Evolutionary conservation across 331 rosid species (phyloP).

Genomic region (Erythrophleum ivorense): DNA sequence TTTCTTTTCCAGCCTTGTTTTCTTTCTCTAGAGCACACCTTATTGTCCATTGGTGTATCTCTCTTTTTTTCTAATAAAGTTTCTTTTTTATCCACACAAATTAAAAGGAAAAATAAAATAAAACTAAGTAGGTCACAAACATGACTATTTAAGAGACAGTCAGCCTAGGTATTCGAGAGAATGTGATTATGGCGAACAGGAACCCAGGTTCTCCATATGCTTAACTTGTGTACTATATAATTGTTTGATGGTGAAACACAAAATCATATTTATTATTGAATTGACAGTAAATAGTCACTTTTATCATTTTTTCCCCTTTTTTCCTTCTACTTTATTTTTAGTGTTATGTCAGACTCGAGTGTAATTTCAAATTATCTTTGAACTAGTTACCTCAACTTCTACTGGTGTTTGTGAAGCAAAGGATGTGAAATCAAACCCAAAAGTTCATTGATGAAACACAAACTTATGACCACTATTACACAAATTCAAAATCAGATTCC

Average conservation of each 20-base stretch:
- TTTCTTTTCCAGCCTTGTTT: background rate
- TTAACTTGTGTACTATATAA: background rate
- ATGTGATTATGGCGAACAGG: background rate
- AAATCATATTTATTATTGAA: background rate
- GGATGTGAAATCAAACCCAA: constrained; percentile 6
- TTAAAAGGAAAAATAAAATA: background rate
- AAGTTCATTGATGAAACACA: background rate
- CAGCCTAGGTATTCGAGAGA: background rate
- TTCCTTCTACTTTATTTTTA: background rate
- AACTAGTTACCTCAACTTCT: background rate
- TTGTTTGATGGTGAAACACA: background rate
- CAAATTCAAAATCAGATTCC: background rate
- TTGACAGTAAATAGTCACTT: background rate
- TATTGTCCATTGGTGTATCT: background rate
- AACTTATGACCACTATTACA: background rate
- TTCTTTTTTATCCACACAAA: background rate
- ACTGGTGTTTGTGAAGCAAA: background rate
- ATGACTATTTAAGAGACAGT: background rate
- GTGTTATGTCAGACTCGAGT: background rate
- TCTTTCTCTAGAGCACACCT: background rate
- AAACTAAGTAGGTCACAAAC: background rate
- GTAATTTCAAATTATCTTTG: background rate
- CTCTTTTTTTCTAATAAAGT: background rate
- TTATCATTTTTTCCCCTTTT: background rate
- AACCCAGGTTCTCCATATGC: background rate